Base-by-base conservation (phyloP, 176 grass and related monocot species). In the bread wheat (Triticum aestivum) region DNA sequence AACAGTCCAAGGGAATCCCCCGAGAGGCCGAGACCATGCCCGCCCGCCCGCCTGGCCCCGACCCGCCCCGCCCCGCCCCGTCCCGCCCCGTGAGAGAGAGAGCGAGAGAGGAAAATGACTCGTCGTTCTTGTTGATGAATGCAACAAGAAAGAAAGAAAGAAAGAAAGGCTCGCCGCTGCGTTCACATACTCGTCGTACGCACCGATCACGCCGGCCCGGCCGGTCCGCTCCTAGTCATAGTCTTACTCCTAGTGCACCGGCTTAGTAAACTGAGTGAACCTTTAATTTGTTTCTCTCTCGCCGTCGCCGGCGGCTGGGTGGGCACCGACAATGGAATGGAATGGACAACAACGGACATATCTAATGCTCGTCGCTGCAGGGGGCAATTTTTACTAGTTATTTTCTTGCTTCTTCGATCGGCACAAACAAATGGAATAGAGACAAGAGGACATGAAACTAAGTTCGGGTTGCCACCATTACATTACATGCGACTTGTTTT, bases 181-280 rank as follows among this genome's bases (percentile, higher is more conserved):
- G 13, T 51, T 51, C 47, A 51, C 47, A 51, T 51, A 51, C 47
- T 51, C 52, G 11, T 84, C 20, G 75, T 42, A 9, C 9, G 33
- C 62, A 3, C 11, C 26, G 39, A 76, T 65, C 72, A 21, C 27
- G 23, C 44, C 52, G 47, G 47, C 14, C 47, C 13, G 49, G 23
- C 44, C 52, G 47, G 47, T 51, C 47, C 47, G 49, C 15, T 52
- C 49, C 54, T 58, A 21, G 18, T 59, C 54, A 18, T 21, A 54
- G 5, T 21, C 54, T 18, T 58, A 51, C 14, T 44, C 69, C 73
- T 73, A 74, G 71, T 74, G 71, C 41, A 47, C 26, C 24, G 23
- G 73, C 73, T 75, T 75, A 80, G 87, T 89, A 80, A 85, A 80
- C 82, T 61, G 82, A 85, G 88, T 76, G 88, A 2, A 26, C 59